A percentile compares a stretch with the other conserved stretches of the same genome.
These are phyloP conservation scores for Chaetomium globosum DNA, from an alignment of 2,329 filamentous ascomycete species.

Conservation along the genomic window DNA sequence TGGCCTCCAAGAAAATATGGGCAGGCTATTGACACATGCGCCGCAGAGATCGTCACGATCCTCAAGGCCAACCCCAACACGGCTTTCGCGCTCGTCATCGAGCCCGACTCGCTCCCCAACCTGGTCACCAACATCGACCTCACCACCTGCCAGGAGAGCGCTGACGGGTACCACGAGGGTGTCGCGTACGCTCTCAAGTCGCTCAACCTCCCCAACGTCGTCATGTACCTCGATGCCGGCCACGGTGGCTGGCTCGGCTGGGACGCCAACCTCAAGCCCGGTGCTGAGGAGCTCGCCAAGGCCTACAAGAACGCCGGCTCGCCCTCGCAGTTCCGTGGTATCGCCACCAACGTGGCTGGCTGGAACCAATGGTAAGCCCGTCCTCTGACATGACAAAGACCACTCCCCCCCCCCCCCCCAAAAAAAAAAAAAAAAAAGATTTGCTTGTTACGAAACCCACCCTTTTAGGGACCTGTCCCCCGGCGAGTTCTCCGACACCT, in stretches of 20 bases:
- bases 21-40: conserved; percentile 13
- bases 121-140: conserved; percentile 62
- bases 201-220: conserved; percentile 63
- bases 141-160: conserved; percentile 56
- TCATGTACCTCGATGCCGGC: conserved; percentile 66
- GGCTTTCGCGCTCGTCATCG: conserved; percentile 49
- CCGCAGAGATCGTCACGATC: conserved; percentile 52
- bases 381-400: not conserved
- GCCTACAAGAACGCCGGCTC: conserved; percentile 45
- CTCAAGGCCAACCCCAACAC: conserved; percentile 59
- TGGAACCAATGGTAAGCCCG: conserved; percentile 46
- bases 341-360: conserved; percentile 47
- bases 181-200: conserved; percentile 58
- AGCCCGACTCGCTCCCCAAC: conserved; percentile 66
- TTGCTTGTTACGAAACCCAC: not conserved
- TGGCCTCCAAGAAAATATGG: not conserved
- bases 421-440: not conserved
- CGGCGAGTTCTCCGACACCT: conserved; percentile 48
- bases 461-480: conserved; percentile 39
- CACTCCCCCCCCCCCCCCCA: no score
- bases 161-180: conserved; percentile 57
- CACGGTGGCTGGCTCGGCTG: conserved; percentile 68
- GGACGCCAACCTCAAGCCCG: conserved; percentile 56
- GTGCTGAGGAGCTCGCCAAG: conserved; percentile 46
- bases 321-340: conserved; percentile 46